Percentiles rank a stretch among this genome's conserved stretches.
Evolutionary conservation across 345 rosid species (phyloP).

Genomic region (Populus tremula): DNA sequence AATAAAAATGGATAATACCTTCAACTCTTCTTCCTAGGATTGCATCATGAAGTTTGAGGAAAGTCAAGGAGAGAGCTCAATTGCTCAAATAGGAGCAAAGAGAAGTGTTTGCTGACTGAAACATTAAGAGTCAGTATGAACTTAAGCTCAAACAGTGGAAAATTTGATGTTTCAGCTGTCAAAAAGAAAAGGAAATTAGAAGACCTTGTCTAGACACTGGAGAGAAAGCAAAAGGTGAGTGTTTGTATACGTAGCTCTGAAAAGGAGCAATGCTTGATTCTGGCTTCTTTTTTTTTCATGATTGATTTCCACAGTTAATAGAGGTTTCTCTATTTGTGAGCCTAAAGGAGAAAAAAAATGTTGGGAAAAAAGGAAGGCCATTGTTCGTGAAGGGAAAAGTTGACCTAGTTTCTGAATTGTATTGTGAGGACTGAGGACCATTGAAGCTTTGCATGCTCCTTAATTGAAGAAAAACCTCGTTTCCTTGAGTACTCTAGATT

Average conservation of each 20-base stretch:
- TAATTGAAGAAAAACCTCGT: background rate
- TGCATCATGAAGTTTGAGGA: background rate
- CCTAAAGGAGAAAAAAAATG: background rate
- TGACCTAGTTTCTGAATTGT: background rate
- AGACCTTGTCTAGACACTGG: background rate
- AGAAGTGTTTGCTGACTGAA: background rate
- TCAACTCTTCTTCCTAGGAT: background rate
- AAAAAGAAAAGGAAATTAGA: too few relatives aligned
- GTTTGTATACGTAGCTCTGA: background rate
- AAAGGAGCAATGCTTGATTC: background rate
- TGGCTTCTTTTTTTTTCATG: background rate
- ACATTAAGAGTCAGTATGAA: background rate
- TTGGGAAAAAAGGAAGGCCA: background rate
- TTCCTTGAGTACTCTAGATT: background rate
- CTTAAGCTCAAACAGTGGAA: background rate
- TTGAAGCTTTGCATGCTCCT: background rate
- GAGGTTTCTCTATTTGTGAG: background rate
- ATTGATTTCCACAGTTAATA: background rate
- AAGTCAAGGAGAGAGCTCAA: background rate
- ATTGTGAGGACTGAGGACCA: background rate
- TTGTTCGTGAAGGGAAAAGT: background rate
- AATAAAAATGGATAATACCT: background rate
- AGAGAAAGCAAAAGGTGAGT: background rate
- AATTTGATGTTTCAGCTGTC: background rate
- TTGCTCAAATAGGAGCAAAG: background rate